Evolutionary conservation across 78 protist species (phyloP).

Genomic region (Dictyostelium brefeldianum): DNA sequence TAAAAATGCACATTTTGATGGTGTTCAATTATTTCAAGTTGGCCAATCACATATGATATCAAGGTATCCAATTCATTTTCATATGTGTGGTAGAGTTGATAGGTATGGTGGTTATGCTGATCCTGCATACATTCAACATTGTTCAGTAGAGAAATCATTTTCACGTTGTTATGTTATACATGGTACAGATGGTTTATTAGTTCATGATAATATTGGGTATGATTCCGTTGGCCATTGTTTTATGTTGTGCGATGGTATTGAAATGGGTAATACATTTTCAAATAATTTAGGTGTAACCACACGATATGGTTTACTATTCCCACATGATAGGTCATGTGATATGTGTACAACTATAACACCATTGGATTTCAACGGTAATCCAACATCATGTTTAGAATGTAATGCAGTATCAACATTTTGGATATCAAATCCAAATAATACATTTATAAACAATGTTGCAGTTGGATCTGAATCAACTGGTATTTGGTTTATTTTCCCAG

Average conservation of each 20-base stretch:
- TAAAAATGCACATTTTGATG: constrained; percentile 44
- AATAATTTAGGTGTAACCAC: constrained; percentile 49
- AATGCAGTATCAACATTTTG: constrained; percentile 70
- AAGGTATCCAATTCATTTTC: constrained; percentile 79
- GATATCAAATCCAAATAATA: constrained; percentile 55
- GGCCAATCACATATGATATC: constrained; percentile 72
- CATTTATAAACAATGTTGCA: constrained; percentile 28
- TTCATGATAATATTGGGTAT: constrained; percentile 64
- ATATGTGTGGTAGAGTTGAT: constrained; percentile 49
- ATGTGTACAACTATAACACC: constrained; percentile 36
- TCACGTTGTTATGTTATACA: constrained; percentile 62
- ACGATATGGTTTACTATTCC: constrained; percentile 14
- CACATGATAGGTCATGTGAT: constrained; percentile 62
- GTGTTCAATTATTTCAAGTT: constrained; percentile 30
- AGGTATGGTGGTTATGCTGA: constrained; percentile 9
- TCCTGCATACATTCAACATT: constrained; percentile 59
- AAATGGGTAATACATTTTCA: constrained; percentile 24
- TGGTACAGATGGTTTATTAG: constrained; percentile 24
- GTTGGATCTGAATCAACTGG: constrained; percentile 48
- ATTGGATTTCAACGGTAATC: constrained; percentile 50
- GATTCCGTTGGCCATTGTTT: constrained; percentile 72
- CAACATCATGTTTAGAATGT: constrained; percentile 47
- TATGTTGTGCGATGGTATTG: constrained; percentile 85
- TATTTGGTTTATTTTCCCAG: constrained; percentile 62
- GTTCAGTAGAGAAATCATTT: constrained; percentile 46